A percentile compares a stretch with the other conserved stretches of the same genome.
Conservation (phyloP, 2,329 filamentous ascomycete genomes). For the Gnomoniopsis sp. region DNA sequence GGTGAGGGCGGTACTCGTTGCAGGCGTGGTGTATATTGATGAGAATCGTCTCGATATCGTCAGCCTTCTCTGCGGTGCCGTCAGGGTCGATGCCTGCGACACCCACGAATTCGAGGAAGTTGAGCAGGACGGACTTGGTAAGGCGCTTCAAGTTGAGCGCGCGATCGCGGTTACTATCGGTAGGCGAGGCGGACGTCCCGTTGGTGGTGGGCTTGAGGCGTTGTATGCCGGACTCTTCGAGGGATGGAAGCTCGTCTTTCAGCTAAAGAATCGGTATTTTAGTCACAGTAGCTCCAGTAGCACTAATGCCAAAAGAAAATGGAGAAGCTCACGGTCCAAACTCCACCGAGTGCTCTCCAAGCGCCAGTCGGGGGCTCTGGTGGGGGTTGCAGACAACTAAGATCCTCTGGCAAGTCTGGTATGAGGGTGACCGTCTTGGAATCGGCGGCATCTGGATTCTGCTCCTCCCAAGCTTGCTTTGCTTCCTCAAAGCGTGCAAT, state of each 20-base stretch:
- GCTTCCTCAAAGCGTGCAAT: constrained; percentile 51
- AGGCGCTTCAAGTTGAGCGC: constrained; percentile 71
- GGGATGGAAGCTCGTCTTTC: constrained; percentile 59
- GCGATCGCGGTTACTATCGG: constrained; percentile 56
- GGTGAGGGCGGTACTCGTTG: constrained; percentile 91
- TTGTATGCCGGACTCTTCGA: constrained; percentile 68
- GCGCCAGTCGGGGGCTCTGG: constrained; percentile 65
- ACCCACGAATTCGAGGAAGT: constrained; percentile 82
- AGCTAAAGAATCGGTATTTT: constrained; percentile 35
- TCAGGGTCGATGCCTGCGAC: constrained; percentile 63
- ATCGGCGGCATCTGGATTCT: constrained; percentile 23
- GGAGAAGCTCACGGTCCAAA: constrained; percentile 47
- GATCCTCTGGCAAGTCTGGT: constrained; percentile 61
- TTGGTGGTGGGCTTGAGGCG: constrained; percentile 56
- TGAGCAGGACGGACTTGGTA: constrained; percentile 79
- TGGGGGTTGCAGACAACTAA: constrained; percentile 79
- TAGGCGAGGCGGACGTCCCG: constrained; percentile 21
- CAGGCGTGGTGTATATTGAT: constrained; percentile 91
- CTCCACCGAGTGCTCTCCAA: constrained; percentile 72
- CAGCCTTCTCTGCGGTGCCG: constrained; percentile 66
- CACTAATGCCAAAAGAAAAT: too few relatives aligned
- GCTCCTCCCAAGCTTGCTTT: constrained; percentile 35
- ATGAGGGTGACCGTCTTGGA: constrained; percentile 30
- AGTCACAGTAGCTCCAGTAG: not conserved
- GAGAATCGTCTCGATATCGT: constrained; percentile 76